Conservation (phyloP, 805 yeast genomes). For the Lachancea meyersii region DNA sequence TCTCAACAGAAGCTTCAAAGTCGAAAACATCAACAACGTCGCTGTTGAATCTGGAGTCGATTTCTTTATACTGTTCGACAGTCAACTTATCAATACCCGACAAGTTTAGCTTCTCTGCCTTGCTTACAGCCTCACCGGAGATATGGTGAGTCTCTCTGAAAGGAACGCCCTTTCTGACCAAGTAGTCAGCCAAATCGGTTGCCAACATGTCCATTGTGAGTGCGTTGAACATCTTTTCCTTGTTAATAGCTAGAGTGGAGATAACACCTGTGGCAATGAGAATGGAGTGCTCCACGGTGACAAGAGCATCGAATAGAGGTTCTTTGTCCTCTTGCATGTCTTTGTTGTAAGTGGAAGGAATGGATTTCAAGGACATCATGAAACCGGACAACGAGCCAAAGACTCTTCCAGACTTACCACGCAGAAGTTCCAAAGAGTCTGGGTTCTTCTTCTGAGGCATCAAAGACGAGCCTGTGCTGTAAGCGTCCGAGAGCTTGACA, state of each 20-base stretch:
- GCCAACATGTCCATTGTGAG: constrained; percentile 99
- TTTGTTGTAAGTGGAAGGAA: constrained; percentile 95
- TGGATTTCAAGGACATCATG: constrained; percentile 93
- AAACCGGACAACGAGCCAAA: constrained; percentile 94
- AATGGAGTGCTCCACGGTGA: constrained; percentile 89
- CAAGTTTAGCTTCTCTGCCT: constrained; percentile 71
- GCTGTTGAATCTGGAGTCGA: constrained; percentile 71
- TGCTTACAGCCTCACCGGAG: constrained; percentile 93
- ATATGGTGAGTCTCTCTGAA: constrained; percentile 99
- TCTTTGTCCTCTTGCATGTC: constrained; percentile 99
- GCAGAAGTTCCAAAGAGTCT: constrained; percentile 85
- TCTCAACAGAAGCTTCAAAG: constrained; percentile 91
- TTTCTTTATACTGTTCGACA: constrained; percentile 67
- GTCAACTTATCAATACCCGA: constrained; percentile 83
- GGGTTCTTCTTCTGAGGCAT: constrained; percentile 99
- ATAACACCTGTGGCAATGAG: constrained; percentile 94
- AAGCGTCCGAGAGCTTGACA: constrained; percentile 89
- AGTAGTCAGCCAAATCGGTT: constrained; percentile 94
- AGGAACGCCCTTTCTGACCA: constrained; percentile 97
- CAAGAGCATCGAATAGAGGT: constrained; percentile 87
- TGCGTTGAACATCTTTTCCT: constrained; percentile 74
- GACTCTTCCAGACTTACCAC: constrained; percentile 97
- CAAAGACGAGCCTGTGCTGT: constrained; percentile 95
- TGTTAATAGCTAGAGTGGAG: constrained; percentile 72
- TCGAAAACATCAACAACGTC: constrained; percentile 85